Conservation (phyloP, 1,139 yeast genomes). For the Schwanniomyces etchellsii region DNA sequence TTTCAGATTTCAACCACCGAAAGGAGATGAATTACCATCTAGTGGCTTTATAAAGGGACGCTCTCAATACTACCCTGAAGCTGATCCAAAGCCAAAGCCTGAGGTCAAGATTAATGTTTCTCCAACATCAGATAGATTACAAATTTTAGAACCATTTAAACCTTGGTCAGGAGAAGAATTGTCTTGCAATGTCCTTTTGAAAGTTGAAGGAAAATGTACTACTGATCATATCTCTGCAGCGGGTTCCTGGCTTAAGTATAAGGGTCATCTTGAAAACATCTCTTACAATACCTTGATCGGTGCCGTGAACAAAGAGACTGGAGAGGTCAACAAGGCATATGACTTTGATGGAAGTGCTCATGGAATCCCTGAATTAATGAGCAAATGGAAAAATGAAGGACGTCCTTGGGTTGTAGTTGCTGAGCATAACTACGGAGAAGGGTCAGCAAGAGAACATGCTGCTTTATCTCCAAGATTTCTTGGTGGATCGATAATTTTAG, state of each 20-base stretch:
- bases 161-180: constrained; percentile 86
- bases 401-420: constrained; percentile 95
- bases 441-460: constrained; percentile 98
- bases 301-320: constrained; percentile 94
- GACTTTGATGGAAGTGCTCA: constrained; percentile 76
- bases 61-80: constrained; percentile 76
- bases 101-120: constrained; percentile 67
- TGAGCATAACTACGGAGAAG: constrained; percentile 98
- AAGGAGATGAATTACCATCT: constrained; percentile 80
- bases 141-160: constrained; percentile 80
- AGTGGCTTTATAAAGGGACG: constrained; percentile 82
- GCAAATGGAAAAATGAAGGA: constrained; percentile 80
- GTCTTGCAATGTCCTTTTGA: constrained; percentile 67
- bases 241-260: constrained; percentile 98
- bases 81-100: constrained; percentile 67
- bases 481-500: constrained; percentile 84
- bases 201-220: constrained; percentile 96
- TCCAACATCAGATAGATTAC: constrained; percentile 68
- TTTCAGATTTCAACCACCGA: constrained; percentile 73
- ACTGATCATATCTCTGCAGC: constrained; percentile 99
- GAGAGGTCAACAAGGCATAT: constrained; percentile 86
- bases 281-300: constrained; percentile 94
- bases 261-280: constrained; percentile 94
- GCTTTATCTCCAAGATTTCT: constrained; percentile 92
- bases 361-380: constrained; percentile 95